Conservation (phyloP, 805 yeast genomes). For the Monosporozyma siamensis region DNA sequence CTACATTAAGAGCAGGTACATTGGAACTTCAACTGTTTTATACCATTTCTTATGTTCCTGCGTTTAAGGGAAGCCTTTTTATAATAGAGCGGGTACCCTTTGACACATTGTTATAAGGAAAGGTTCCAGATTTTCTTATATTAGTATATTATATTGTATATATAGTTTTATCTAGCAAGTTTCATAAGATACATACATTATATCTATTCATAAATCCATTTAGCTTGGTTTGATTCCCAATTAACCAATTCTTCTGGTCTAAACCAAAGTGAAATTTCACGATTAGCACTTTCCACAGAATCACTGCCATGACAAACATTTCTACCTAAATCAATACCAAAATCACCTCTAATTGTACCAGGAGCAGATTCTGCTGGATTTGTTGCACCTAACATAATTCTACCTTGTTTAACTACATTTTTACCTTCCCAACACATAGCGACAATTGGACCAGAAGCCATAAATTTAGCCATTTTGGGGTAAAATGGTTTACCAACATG, state of each 20-base stretch:
- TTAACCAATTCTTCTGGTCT: conserved; percentile 90
- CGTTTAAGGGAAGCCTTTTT: too few relatives aligned
- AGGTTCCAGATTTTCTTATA: not conserved
- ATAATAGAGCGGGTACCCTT: too few relatives aligned
- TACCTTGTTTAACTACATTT: conserved; percentile 98
- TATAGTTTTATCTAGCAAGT: not conserved
- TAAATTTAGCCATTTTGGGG: conserved; percentile 92
- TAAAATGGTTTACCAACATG: conserved; percentile 94
- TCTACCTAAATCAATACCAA: conserved; percentile 97
- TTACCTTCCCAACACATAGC: conserved; percentile 99
- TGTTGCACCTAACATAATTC: conserved; percentile 97
- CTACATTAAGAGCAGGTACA: too few relatives aligned
- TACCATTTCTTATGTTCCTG: too few relatives aligned
- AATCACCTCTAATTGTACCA: conserved; percentile 99
- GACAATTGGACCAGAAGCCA: conserved; percentile 96
- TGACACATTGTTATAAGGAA: too few relatives aligned
- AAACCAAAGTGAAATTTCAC: conserved; percentile 97
- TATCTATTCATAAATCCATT: conserved; percentile 88
- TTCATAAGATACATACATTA: not conserved
- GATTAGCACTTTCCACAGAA: conserved; percentile 94
- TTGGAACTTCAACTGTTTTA: too few relatives aligned
- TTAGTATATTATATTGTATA: not conserved
- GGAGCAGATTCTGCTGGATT: conserved; percentile 96
- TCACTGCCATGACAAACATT: conserved; percentile 99
- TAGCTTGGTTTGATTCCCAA: conserved; percentile 76